Evolutionary conservation across 2,329 filamentous ascomycete species (phyloP).

Genomic region (Aspergillus flavus): DNA sequence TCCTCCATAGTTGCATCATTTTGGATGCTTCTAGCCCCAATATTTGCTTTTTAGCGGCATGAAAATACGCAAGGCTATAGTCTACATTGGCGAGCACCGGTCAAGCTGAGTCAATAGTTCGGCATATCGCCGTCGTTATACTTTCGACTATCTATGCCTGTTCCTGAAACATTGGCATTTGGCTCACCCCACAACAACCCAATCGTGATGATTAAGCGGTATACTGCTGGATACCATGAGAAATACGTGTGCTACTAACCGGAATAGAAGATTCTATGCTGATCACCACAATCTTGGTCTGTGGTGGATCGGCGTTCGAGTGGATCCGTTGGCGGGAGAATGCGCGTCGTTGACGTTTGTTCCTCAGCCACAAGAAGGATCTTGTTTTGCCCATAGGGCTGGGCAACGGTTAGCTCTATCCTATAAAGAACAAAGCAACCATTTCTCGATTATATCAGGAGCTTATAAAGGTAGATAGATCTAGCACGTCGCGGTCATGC

Average conservation of each 20-base stretch:
- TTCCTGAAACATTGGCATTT: neutral
- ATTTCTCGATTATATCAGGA: neutral
- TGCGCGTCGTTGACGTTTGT: slow-evolving; percentile 1
- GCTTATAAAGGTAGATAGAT: neutral
- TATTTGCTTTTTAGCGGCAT: neutral
- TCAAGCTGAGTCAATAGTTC: neutral
- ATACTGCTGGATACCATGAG: neutral
- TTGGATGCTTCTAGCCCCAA: neutral
- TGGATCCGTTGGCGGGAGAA: neutral
- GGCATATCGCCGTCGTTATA: neutral
- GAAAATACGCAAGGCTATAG: neutral
- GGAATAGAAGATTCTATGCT: neutral
- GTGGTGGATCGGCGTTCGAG: neutral
- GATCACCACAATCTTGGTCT: neutral
- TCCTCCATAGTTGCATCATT: neutral
- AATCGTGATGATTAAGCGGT: neutral
- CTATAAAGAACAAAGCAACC: neutral
- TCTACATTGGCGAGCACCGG: too few relatives aligned
- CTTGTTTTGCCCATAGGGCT: neutral
- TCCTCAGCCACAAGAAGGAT: neutral
- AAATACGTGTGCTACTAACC: neutral
- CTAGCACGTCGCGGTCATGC: neutral
- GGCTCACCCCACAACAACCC: neutral
- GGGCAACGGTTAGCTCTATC: neutral
- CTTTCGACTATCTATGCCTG: neutral